Evolutionary conservation across 257 asterid genomes (phyloP).

Genomic region (Forsythia viridissima): DNA sequence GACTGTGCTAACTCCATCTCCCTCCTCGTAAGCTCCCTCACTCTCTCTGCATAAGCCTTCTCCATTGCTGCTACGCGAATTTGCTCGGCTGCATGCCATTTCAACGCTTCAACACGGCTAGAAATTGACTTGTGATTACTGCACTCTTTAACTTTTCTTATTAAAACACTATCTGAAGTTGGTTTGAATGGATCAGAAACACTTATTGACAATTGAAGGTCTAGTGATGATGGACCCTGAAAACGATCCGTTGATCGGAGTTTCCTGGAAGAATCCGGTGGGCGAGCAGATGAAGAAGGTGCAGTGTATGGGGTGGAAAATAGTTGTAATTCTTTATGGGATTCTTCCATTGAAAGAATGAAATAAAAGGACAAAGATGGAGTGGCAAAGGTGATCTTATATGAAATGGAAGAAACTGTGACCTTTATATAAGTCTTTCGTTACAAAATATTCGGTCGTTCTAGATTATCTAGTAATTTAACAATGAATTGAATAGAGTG

Average conservation of each 20-base stretch:
- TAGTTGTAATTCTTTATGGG: conserved; percentile 64
- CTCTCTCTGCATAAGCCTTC: conserved; percentile 69
- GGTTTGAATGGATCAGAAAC: conserved; percentile 40
- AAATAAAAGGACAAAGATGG: neutral
- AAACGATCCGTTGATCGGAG: conserved; percentile 27
- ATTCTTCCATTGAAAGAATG: conserved; percentile 51
- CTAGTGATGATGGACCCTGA: conserved; percentile 57
- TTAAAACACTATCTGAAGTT: conserved; percentile 31
- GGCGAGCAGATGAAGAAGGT: conserved; percentile 40
- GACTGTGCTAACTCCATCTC: conserved; percentile 82
- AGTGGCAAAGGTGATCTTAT: neutral
- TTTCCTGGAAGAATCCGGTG: conserved; percentile 28
- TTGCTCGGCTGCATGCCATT: conserved; percentile 83
- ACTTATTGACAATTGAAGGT: conserved; percentile 65
- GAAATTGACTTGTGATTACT: conserved; percentile 13
- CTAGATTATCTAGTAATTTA: no score
- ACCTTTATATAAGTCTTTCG: neutral
- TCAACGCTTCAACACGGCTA: conserved; percentile 44
- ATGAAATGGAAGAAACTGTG: neutral
- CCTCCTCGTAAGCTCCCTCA: conserved; percentile 67
- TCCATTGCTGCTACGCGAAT: conserved; percentile 76
- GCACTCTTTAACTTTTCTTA: conserved; percentile 9
- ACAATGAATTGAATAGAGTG: neutral
- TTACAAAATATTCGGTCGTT: no score
- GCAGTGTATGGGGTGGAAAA: conserved; percentile 36